Conservation (phyloP, 2,329 filamentous ascomycete genomes). For the Penicillium fuscoglaucum region DNA sequence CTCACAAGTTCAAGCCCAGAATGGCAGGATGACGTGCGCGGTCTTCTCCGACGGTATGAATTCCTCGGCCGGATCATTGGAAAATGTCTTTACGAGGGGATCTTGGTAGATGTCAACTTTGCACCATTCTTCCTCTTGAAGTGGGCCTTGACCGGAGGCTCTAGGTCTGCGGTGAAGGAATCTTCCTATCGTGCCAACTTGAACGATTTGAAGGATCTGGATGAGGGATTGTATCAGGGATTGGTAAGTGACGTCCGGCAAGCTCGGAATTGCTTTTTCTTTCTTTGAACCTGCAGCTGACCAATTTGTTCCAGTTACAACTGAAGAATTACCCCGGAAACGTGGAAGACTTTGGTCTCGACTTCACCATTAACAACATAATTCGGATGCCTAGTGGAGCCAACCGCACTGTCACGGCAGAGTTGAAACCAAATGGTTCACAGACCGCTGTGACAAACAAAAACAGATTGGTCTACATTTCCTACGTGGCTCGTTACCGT, state of each 20-base stretch:
- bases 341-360: conserved; percentile 75
- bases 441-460: conserved; percentile 81
- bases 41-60: conserved; percentile 74
- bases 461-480: conserved; percentile 92
- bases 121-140: conserved; percentile 95
- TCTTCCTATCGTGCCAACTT: conserved; percentile 83
- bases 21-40: conserved; percentile 58
- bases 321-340: conserved; percentile 85
- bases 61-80: conserved; percentile 91
- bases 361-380: conserved; percentile 83
- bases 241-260: conserved; percentile 51
- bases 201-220: conserved; percentile 89
- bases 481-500: conserved; percentile 83
- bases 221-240: conserved; percentile 86
- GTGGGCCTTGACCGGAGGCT: conserved; percentile 76
- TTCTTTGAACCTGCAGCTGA: conserved; percentile 3
- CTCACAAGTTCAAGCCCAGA: conserved; percentile 55
- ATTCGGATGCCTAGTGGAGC: conserved; percentile 54
- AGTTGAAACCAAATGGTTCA: conserved; percentile 75
- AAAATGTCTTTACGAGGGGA: conserved; percentile 96
- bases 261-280: not conserved
- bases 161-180: conserved; percentile 63
- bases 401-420: conserved; percentile 66
- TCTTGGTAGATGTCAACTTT: conserved; percentile 89
- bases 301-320: conserved; percentile 42